Conservation (phyloP, 495 filamentous ascomycete species). For the Annulohypoxylon stygium region DNA sequence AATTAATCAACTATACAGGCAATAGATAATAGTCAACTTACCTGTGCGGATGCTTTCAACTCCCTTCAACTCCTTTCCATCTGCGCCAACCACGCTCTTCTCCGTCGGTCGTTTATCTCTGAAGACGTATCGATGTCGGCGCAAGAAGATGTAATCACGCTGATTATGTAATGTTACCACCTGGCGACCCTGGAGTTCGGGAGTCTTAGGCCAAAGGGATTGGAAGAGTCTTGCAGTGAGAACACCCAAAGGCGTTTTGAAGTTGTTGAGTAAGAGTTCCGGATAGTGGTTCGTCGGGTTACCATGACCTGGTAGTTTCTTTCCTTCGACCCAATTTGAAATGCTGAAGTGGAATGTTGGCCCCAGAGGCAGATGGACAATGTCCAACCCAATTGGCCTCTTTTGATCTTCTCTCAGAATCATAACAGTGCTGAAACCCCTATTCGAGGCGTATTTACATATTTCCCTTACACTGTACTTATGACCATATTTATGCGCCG, state of each 20-base stretch:
- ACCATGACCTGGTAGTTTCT: slow-evolving; percentile 87
- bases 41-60: slow-evolving; percentile 86
- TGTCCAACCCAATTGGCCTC: slow-evolving; percentile 77
- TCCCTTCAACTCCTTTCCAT: slow-evolving; percentile 88
- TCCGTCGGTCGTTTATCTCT: slow-evolving; percentile 86
- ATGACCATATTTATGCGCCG: slow-evolving; percentile 80
- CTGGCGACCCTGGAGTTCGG: slow-evolving; percentile 85
- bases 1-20: slow-evolving; percentile 5
- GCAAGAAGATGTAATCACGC: slow-evolving; percentile 94
- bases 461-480: slow-evolving; percentile 94
- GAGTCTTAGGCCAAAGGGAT: slow-evolving; percentile 82
- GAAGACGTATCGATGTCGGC: slow-evolving; percentile 92
- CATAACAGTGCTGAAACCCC: slow-evolving; percentile 82
- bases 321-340: slow-evolving; percentile 86
- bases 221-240: slow-evolving; percentile 90
- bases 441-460: slow-evolving; percentile 81
- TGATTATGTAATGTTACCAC: slow-evolving; percentile 93
- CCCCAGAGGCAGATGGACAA: slow-evolving; percentile 85
- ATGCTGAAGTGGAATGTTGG: slow-evolving; percentile 86
- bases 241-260: slow-evolving; percentile 91
- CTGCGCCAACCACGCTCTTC: slow-evolving; percentile 84
- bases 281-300: slow-evolving; percentile 90
- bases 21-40: slow-evolving; percentile 23
- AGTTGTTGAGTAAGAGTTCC: slow-evolving; percentile 95
- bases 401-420: slow-evolving; percentile 90